phyloP scores from a whole-genome alignment of 78 protist genomes.

The Pigoraptor vietnamica region DNA sequence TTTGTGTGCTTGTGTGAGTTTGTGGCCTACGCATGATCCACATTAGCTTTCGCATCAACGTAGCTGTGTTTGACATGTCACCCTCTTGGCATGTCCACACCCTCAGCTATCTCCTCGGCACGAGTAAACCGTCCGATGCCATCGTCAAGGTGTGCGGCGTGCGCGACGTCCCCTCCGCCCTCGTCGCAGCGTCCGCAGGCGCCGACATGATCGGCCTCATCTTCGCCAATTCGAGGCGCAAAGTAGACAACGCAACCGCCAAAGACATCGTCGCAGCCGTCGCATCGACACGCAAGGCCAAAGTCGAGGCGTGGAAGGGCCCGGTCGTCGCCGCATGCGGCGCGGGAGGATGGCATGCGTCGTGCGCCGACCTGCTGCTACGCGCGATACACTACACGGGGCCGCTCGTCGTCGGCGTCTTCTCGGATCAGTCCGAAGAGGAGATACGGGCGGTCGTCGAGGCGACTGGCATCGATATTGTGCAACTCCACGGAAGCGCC shows the following conservation, averaged over 20 bases:
- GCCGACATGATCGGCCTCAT: slow-evolving; percentile 49
- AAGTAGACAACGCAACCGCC: slow-evolving; percentile 7
- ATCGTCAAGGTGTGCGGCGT: slow-evolving; percentile 53
- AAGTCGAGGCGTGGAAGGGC: background rate
- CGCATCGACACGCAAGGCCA: background rate
- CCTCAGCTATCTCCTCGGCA: background rate
- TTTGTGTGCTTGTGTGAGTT: too few species aligned
- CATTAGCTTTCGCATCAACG: too few species aligned
- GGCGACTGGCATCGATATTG: background rate
- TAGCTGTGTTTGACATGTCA: too few species aligned
- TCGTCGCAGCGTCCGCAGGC: slow-evolving; percentile 19
- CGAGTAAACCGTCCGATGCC: background rate
- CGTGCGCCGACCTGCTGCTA: background rate
- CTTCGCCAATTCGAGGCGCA: slow-evolving; percentile 25
- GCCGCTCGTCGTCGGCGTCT: slow-evolving; percentile 49
- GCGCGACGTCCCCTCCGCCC: background rate
- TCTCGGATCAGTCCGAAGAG: slow-evolving; percentile 12
- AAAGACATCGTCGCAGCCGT: background rate
- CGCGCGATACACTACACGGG: background rate
- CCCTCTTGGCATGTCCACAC: too few species aligned
- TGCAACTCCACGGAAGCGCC: slow-evolving; percentile 18
- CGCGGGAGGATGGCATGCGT: background rate
- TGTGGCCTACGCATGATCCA: too few species aligned
- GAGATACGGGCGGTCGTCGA: background rate
- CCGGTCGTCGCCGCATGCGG: too few species aligned